Evolutionary conservation across 768 basidiomycete species (phyloP), one percentile per base, ranked within the genome.

Genomic region (Suillus cothurnatus): DNA sequence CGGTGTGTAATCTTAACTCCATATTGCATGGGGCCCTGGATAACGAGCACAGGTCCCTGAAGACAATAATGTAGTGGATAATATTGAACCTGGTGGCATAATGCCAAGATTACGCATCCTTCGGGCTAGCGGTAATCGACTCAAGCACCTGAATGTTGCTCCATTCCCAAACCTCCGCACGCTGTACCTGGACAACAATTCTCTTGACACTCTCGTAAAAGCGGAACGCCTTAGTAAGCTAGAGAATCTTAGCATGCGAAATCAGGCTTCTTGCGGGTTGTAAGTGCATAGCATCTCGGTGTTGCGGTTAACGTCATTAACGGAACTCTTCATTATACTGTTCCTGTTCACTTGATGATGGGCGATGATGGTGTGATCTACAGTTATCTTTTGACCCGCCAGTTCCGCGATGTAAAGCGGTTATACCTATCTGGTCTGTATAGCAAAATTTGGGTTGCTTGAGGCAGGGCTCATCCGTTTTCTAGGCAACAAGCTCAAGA

Each of bases 161-260:
- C 77, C 81, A 41, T 86, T 92, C 73, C 80, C 86, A 3, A 89
- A 88, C 75, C 78, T 98, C 71, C 87, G 95, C 69, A 97, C 93
- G 73, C 85, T 99, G 17, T 98, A 97, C 76, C 87, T 92, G 77
- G 97, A 99, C 81, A 89, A 90, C 76, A 97, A 97, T 74, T 76
- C 76, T 47, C 81, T 93, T 38, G 78, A 74, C 38, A 72, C 79
- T 56, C 74, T 92, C 59, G 76, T 71, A 55, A 86, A 85, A 75
- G 79, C 86, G 71, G 82, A 85, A 66, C 81, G 85, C 19, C 78
- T 93, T 70, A 78, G 75, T 60, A 92, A 87, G 77, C 80, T 99
- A 72, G 95, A 98, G 78, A 94, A 94, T 72, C 82, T 99, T 61
- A 95, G 93, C 72, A 69, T 98, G 81, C 86, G 97, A 76, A 94